Evolutionary conservation across 148 eudicot species (phyloP).

Genomic region (Rhododendron simsii): DNA sequence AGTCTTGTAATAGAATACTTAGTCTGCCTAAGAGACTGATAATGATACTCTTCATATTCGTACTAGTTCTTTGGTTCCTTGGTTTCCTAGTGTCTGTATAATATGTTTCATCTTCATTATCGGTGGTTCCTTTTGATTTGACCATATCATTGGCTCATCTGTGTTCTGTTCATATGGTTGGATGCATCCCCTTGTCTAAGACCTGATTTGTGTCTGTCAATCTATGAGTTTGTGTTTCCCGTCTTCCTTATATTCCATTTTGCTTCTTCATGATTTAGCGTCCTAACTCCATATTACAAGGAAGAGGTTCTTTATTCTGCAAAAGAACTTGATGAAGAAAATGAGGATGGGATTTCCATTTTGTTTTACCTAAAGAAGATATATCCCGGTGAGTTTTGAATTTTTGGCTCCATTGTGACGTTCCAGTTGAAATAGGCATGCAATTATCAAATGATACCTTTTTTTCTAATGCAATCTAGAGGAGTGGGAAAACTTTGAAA

Average conservation of each 20-base stretch:
- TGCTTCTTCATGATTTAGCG: slow-evolving; percentile 41
- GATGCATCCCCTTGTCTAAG: not conserved
- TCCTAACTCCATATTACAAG: slow-evolving; percentile 89
- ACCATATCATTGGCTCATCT: not conserved
- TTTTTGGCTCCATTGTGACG: slow-evolving; percentile 6
- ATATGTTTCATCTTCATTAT: not conserved
- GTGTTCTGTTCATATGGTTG: not conserved
- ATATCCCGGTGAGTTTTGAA: slow-evolving; percentile 71
- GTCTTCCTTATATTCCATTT: not conserved
- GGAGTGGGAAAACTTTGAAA: slow-evolving; percentile 77
- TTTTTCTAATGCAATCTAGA: slow-evolving; percentile 40
- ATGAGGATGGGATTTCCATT: slow-evolving; percentile 92
- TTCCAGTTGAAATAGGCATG: slow-evolving; percentile 3
- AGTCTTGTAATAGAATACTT: not conserved
- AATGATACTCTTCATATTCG: not conserved
- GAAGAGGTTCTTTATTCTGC: slow-evolving; percentile 96
- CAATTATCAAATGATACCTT: not conserved
- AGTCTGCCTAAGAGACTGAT: not conserved
- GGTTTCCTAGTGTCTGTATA: not conserved
- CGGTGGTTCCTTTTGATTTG: not conserved
- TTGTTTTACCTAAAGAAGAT: slow-evolving; percentile 92
- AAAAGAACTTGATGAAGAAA: slow-evolving; percentile 75
- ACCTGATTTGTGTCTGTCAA: not conserved
- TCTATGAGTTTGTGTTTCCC: not conserved
- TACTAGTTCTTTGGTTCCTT: not conserved